Evolutionary conservation across 1,284 basidiomycete genomes (phyloP), one percentile per base, ranked within the genome.

Genomic region (Fomitiporia mediterranea): DNA sequence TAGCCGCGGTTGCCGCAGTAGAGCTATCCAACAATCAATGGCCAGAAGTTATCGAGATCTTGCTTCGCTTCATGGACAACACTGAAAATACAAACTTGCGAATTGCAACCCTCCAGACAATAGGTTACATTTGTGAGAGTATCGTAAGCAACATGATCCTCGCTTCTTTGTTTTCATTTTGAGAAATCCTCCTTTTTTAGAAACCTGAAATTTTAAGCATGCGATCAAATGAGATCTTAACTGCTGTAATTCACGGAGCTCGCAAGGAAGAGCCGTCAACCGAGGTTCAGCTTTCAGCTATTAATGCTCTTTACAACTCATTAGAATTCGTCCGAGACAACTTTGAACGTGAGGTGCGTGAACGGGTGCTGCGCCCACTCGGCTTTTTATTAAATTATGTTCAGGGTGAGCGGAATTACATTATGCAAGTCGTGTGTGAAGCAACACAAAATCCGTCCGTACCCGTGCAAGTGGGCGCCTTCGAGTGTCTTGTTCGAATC

Each of bases 371-470:
- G 35, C 25, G 48, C 48, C 38, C 19, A 40, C 61, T 25, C 56
- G 35, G 49, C 53, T 58, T n/a, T n/a, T n/a, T n/a, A n/a, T n/a
- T n/a, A n/a, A 51, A 34, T 35, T 28, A 53, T 23, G 27, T 46
- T 51, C 44, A 95, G 92, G 96, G 97, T 59, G 96, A 99, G 72
- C 85, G 96, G 53, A 99, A 98, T 75, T 99, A 98, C 75, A 99
- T 99, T 72, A 99, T 99, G 97, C 97, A 99, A 76, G 94, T 99
- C 51, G 92, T 99, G 25, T 99, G 96, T 69, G 97, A 99, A 70
- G 97, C 96, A 0, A 99, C 97, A 0, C 97, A 99, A 72, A 94
- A 86, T 63, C 61, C 79, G 1, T 73, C 84, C 3, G 82, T 89
- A 15, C 72, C 82, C 43, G 94, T 98, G 51, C 94, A 98, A 75